Evolutionary conservation across 2,329 filamentous ascomycete species (phyloP), one percentile per base, ranked within the genome.

Genomic region (Fusarium sp.): DNA sequence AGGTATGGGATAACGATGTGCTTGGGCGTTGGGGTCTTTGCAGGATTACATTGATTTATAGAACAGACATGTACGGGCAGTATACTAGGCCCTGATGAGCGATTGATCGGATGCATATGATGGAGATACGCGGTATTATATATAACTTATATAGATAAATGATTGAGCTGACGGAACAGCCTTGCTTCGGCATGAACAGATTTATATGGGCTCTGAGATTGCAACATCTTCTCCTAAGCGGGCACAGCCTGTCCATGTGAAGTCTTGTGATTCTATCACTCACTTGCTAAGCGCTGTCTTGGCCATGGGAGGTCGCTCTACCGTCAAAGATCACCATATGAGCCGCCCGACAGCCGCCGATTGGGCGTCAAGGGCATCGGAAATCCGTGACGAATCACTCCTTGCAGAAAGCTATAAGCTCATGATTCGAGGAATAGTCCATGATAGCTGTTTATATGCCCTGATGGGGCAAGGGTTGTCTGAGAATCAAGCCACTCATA

Each of bases 341-440:
- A 61, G 57, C 57, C 55, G 56, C 32, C 53, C 54, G 55, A 60
- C n/a, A 34, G 29, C 53, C 41, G 57, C 57, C 57, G 57, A 60
- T 60, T 29, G 56, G 55, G 40, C 25, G 46, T 47, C 25, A 28
- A 32, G 34, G 36, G 42, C 43, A 34, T 39, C 25, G 48, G 26
- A 52, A 47, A 54, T 54, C 47, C 43, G 35, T 45, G 35, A 41
- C 45, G 36, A 34, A 31, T 53, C 38, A 43, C 25, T 28, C 38
- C 28, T 29, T 22, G 53, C 40, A 13, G 12, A 6, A 40, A 13
- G 38, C 25, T 48, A 12, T 40, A 26, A 26, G 38, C 31, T 39
- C 39, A 60, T 60, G 57, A 60, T 60, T 60, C 57, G 57, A 56
- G 54, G 56, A 48, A 60, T 60, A 60, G 55, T 60, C 36, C 36